Evolutionary conservation across 164 flowering plant species (phyloP), one percentile per base, ranked within the genome.

Genomic region (Nymphaea thermarum): DNA sequence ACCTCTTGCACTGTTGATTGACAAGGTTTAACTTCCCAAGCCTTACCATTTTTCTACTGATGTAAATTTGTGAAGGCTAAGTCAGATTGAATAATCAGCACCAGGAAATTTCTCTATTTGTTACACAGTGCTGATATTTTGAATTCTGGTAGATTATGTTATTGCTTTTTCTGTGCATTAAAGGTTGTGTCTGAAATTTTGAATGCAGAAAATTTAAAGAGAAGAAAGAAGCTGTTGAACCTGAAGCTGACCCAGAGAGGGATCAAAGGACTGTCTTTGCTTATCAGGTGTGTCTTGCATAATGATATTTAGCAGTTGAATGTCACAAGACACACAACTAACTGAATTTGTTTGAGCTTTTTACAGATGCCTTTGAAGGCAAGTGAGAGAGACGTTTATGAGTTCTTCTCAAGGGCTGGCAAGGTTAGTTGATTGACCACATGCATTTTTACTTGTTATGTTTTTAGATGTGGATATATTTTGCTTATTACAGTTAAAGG

Each of bases 181-280:
- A 36, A 64, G 65, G 15, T 60, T 65, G 59, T 57, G 60, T 65
- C 43, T 18, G 43, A 43, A 17, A 12, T 53, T 64, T 42, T 16
- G 2, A 47, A 5, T 51, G 67, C 80, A 90, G 93, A 80, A 83
- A 83, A 75, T 77, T 72, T 62, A 89, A 77, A 74, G 97, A 88
- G 1, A 93, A 91, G 82, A 88, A 89, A 72, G 97, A 93, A 71
- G 79, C 65, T 3, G 81, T 63, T 51, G 96, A 93, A 82, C 95
- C 96, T 69, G 98, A 93, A 82, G 94, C 88, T 76, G 98, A 93
- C 76, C 98, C 97, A 71, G 98, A 93, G 72, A 84, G 98, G 80
- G 98, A 93, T 71, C 98, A 93, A 79, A 84, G 97, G 80, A 93
- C 98, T 75, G 98, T 93, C 61, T 93, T 93, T 83, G 98, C 97